Evolutionary conservation across 495 filamentous ascomycete species (phyloP), one percentile per base, ranked within the genome.

Genomic region (Cairneyella variabilis): DNA sequence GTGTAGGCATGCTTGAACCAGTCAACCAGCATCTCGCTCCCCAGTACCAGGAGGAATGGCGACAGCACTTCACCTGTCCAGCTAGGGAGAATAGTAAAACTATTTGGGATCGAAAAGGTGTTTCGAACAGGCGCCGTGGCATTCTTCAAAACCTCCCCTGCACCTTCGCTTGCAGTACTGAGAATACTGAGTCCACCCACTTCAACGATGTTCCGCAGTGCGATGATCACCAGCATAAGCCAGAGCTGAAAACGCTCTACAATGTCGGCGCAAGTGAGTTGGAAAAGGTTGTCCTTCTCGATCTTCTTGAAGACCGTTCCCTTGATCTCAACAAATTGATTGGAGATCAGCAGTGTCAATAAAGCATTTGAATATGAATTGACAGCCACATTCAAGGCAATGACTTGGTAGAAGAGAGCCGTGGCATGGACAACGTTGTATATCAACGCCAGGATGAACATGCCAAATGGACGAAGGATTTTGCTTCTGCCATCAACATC

Each of bases 311-410:
- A 98, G 9, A 98, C 93, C 8, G 90, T 91, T 18, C 86, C 86
- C 61, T 97, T 98, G 75, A 98, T 96, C 73, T 98, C 93, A 22
- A 97, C 93, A 57, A 98, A 98, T 65, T 97, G 92, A 62, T 96
- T 96, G 0, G 89, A 95, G 60, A 98, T 75, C 1, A 98, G 73
- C 0, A 99, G 82, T 0, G 92, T 96, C 36, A 97, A 74, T 5
- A 99, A 74, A 0, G 93, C 91, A 59, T 99, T 99, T 9, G 91
- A 96, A 67, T 97, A 99, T 0, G 92, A 96, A 68, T 99, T 99
- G 56, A 99, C 92, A 6, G 93, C 93, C 8, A 98, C 95, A 61
- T 98, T 97, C 48, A 98, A 78, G 0, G 93, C 93, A 64, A 97
- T 93, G 34, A 97, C 95, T 64, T 97, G 92, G 69, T 95, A 97